These are phyloP conservation scores for Cercospora nicotianae DNA, from an alignment of 2,329 filamentous ascomycete genomes.

Conservation along the genomic window DNA sequence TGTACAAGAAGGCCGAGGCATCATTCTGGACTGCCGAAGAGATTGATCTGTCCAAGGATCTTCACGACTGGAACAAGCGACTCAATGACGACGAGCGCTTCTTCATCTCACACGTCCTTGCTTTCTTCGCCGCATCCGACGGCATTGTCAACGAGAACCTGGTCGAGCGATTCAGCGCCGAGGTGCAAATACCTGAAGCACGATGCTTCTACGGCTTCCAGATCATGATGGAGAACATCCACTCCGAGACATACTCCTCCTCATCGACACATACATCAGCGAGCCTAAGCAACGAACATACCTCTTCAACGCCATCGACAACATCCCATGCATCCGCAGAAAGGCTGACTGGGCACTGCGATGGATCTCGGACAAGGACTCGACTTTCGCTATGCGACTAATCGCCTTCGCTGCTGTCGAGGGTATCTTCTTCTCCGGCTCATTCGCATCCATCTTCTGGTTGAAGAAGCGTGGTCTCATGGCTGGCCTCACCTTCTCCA, in stretches of 20 bases:
- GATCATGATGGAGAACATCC: slow-evolving; percentile 99
- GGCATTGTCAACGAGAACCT: slow-evolving; percentile 99
- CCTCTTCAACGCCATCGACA: slow-evolving; percentile 98
- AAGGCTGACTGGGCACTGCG: slow-evolving; percentile 97
- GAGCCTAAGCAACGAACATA: slow-evolving; percentile 91
- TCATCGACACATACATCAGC: slow-evolving; percentile 99
- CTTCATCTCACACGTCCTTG: slow-evolving; percentile 97
- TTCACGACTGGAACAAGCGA: slow-evolving; percentile 98
- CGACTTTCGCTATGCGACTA: slow-evolving; percentile 91
- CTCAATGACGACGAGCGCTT: slow-evolving; percentile 95
- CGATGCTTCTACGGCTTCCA: slow-evolving; percentile 99
- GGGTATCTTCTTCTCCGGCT: slow-evolving; percentile 99
- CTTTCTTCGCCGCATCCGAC: slow-evolving; percentile 98
- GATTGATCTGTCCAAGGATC: slow-evolving; percentile 97
- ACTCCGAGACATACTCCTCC: slow-evolving; percentile 99
- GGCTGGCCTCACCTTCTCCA: slow-evolving; percentile 98
- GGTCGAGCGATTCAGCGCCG: slow-evolving; percentile 92
- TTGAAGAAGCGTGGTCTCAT: slow-evolving; percentile 99
- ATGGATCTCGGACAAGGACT: slow-evolving; percentile 93
- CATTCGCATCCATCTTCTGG: slow-evolving; percentile 99
- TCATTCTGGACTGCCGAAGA: slow-evolving; percentile 99
- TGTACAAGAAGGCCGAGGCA: slow-evolving; percentile 99
- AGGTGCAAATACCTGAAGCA: slow-evolving; percentile 96
- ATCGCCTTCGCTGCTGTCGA: slow-evolving; percentile 97
- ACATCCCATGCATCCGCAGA: slow-evolving; percentile 96